Evolutionary conservation across 83 land plant species (phyloP), one percentile per base, ranked within the genome.

Genomic region (Larix sibirica): DNA sequence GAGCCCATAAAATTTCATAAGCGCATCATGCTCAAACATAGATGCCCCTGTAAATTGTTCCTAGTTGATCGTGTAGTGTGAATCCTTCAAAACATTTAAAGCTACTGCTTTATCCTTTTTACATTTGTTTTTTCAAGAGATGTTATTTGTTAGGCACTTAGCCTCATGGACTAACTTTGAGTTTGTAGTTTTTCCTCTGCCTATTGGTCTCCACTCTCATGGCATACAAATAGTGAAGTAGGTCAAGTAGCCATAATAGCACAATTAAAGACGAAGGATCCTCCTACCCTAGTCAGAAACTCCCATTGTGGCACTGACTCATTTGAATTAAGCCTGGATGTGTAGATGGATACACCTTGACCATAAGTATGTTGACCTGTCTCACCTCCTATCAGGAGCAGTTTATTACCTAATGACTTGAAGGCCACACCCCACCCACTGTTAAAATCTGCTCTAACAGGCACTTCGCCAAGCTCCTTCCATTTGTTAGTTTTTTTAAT

Each of bases 391-490:
- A 89, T 84, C 0, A 86, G 84, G 2, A 89, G 86, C 56, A 89
- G 79, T 61, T 86, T 84, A 12, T 84, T 71, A 20, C 89, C 91
- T 28, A 87, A 82, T 5, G 91, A 85, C 68, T 91, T 89, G 84
- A 91, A 89, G 18, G 94, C 94, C 28, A 91, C 84, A 3, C 94
- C 94, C 94, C 94, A 91, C 10, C 94, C 94, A 54, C 83, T 82
- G 76, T 69, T 78, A 33, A 50, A 60, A 84, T 85, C 92, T 38
- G 94, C 92, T 62, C 87, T 54, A 10, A 91, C 88, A 1, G 94
- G 94, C 3, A 82, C 84, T 42, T 66, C 71, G 17, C 93, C 91
- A 13, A 91, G 58, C 4, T 67, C 82, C 62, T 56, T 89, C 93
- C 93, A 91, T 64, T 76, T 26, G 56, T 92, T 92, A 47, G 75